Base-by-base conservation (phyloP, 2,329 filamentous ascomycete species). In the Camillea tinctor region DNA sequence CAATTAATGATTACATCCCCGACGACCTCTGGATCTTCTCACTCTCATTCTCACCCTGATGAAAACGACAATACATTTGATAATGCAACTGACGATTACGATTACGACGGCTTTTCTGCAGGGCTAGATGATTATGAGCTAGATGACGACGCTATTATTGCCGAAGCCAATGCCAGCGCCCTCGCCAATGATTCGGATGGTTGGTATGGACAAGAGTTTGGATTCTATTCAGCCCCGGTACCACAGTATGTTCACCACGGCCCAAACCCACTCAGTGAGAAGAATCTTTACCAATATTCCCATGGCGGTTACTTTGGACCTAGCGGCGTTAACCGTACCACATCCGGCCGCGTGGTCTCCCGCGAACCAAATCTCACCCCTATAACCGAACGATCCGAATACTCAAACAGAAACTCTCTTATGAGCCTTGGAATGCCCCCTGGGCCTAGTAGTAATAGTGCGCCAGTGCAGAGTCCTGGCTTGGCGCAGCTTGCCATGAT, bases 171-270 rank as follows among this genome's bases (percentile, higher is more conserved):
- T 68, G 93, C 94, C 0, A 93, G 95, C 72, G 95, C 91, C 1
- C 81, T 99, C 7, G 94, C 95, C 52, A 93, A 92, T 66, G 95
- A 99, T 70, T 89, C 89, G 6, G 94, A 97, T 64, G 94, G 92
- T 0, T 96, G 95, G 79, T 99, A 99, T 71, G 95, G 95, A 0
- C 89, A 93, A 67, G 95, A 99, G 73, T 99, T 99, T 71, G 93
- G 93, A 0, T 99, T 99, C 74, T 99, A 97, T 73, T 92, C 93
- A 1, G 80, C 81, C 1, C 84, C 85, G 0, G 66, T 76, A 4
- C 72, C 72, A 17, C 73, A 77, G 11, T 61, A 60, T 61, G 60
- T 57, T 51, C 66, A 68, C 36, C 63, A 57, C 60, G 57, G 36
- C 13, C 54, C 68, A n/a, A 70, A 56, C 22, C 55, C 63, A 1